Percentiles rank a stretch among this genome's conserved stretches.
These are phyloP conservation scores for Populus pruinosa DNA, from an alignment of 345 rosid species.

Conservation along the genomic window DNA sequence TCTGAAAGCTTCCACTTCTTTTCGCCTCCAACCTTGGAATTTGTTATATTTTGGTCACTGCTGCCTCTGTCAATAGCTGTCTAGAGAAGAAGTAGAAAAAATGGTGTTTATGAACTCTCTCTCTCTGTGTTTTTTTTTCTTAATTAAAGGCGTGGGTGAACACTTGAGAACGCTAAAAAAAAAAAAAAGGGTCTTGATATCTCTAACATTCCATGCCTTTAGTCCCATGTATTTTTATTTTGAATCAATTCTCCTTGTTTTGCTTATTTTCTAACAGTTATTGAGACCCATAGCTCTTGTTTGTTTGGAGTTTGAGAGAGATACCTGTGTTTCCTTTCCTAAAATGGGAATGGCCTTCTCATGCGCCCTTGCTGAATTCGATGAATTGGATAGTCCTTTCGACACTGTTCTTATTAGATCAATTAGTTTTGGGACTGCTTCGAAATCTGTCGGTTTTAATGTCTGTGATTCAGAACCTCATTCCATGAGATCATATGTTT, in stretches of 20 bases:
- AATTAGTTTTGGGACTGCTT: conserved; percentile 26
- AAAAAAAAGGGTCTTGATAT: not conserved
- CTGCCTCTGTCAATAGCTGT: not conserved
- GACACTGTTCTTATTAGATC: conserved; percentile 29
- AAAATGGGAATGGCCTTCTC: conserved; percentile 33
- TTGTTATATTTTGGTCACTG: too few relatives aligned
- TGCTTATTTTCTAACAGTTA: conserved; percentile 11
- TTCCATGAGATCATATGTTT: conserved; percentile 25
- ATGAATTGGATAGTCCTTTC: conserved; percentile 25
- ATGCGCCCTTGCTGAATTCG: conserved; percentile 25
- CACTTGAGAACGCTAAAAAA: not conserved
- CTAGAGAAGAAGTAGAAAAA: not conserved
- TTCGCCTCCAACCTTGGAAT: not conserved
- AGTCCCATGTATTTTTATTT: not conserved
- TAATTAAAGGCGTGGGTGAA: not conserved
- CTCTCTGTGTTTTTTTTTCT: too few relatives aligned
- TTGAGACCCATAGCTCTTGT: conserved; percentile 14
- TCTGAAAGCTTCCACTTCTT: not conserved
- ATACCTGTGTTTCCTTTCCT: not conserved
- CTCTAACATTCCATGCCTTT: not conserved
- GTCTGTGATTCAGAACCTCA: conserved; percentile 35
- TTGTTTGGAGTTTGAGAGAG: not conserved
- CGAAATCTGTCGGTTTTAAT: conserved; percentile 40
- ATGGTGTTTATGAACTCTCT: not conserved
- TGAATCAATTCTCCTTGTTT: not conserved